A percentile compares a stretch with the other conserved stretches of the same genome.
These are phyloP conservation scores for Stylonectria norvegica DNA, from an alignment of 2,329 filamentous ascomycete genomes.

Conservation along the genomic window DNA sequence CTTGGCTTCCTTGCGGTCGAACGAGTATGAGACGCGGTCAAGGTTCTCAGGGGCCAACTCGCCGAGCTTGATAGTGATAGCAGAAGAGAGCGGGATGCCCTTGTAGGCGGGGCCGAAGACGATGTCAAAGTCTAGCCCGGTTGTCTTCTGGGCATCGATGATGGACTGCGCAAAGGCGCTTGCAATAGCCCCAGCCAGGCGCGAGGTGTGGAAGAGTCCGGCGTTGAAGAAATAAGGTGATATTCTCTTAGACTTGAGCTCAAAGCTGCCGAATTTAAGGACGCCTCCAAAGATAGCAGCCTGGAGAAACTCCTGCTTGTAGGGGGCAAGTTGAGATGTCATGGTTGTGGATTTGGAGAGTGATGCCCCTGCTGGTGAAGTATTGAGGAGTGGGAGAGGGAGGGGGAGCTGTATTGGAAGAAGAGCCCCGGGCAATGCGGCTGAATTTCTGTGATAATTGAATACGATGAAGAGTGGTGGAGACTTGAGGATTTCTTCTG, in stretches of 20 bases:
- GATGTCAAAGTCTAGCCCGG: slow-evolving; percentile 66
- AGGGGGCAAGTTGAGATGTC: slow-evolving; percentile 50
- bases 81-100: slow-evolving; percentile 84
- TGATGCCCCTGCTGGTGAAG: no score
- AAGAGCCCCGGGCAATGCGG: no score
- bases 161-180: slow-evolving; percentile 74
- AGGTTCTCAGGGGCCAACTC: slow-evolving; percentile 65
- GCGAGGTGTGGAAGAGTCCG: slow-evolving; percentile 79
- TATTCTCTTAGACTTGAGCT: slow-evolving; percentile 85
- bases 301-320: slow-evolving; percentile 71
- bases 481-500: no score
- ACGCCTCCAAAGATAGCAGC: slow-evolving; percentile 65
- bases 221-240: slow-evolving; percentile 99
- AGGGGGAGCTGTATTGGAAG: no score
- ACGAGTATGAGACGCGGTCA: slow-evolving; percentile 73
- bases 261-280: slow-evolving; percentile 79
- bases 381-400: no score
- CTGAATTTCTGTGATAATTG: no score
- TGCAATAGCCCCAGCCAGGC: slow-evolving; percentile 73
- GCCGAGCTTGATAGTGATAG: slow-evolving; percentile 72
- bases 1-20: slow-evolving; percentile 96
- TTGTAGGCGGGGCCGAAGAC: slow-evolving; percentile 96
- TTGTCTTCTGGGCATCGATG: slow-evolving; percentile 42
- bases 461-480: neutral
- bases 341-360: no score